A percentile compares a stretch with the other conserved stretches of the same genome.
These are phyloP conservation scores for Aspergillus cavernicola DNA, from an alignment of 495 filamentous ascomycete species.

Conservation along the genomic window DNA sequence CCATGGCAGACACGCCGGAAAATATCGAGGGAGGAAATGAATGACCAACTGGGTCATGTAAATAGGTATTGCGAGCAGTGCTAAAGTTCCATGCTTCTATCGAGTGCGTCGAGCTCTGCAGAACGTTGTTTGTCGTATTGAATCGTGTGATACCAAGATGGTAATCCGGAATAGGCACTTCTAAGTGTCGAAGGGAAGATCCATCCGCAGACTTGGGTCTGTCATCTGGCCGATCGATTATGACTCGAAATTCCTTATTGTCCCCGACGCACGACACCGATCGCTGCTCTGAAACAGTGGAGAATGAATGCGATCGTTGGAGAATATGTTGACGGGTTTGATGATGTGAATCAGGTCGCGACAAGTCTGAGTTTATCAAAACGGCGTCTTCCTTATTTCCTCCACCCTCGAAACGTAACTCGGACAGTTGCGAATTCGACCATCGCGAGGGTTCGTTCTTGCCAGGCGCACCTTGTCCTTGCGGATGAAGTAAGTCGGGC, in stretches of 20 bases:
- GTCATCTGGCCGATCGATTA: conserved; percentile 74
- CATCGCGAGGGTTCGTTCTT: conserved; percentile 35
- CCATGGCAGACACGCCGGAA: conserved; percentile 44
- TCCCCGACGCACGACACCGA: conserved; percentile 30
- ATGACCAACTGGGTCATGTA: conserved; percentile 26
- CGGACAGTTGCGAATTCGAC: conserved; percentile 48
- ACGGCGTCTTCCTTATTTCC: conserved; percentile 26
- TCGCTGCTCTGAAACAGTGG: conserved; percentile 53
- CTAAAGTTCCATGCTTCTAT: conserved; percentile 23
- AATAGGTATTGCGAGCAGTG: conserved; percentile 20
- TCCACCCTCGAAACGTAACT: conserved; percentile 36
- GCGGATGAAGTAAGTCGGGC: conserved; percentile 31
- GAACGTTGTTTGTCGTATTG: conserved; percentile 71
- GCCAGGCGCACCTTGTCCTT: conserved; percentile 12
- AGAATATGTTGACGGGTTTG: conserved; percentile 30
- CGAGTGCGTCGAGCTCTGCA: conserved; percentile 70
- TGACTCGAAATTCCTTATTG: conserved; percentile 69
- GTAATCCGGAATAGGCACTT: conserved; percentile 84
- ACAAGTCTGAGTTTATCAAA: conserved; percentile 24
- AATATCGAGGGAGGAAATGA: conserved; percentile 45
- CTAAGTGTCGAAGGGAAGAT: conserved; percentile 53
- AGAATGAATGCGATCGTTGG: conserved; percentile 60
- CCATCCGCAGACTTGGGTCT: conserved; percentile 67
- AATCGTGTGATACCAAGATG: conserved; percentile 80
- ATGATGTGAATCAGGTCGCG: conserved; percentile 24